Base-by-base conservation (phyloP, 129 eudicot species). In the Logfia minima region DNA sequence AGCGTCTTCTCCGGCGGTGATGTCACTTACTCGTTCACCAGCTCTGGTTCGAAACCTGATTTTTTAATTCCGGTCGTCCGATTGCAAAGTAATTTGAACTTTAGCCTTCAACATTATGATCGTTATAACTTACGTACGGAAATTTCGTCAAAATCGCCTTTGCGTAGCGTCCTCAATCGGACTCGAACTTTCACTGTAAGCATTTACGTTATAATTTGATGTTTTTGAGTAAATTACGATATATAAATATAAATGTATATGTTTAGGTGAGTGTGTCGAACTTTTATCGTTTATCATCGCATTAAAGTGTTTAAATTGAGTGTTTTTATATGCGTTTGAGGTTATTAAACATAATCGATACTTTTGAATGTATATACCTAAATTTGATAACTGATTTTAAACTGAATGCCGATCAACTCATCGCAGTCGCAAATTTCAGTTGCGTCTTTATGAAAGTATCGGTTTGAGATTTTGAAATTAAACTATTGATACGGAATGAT, bases 101-200 rank as follows among this genome's bases (percentile, higher is more conserved):
- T 55, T 4, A 76, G 66, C 52, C 58, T 23, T 64, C 74, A 51
- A 23, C 61, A 16, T 66, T 52, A 75, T 5, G 75, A 70, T 22
- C 66, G 56, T 53, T 5, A 66, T 29, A 31, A 77, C 8, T 58
- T 68, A 39, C 82, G 74, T 23, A 60, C 75, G 41, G 84, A 45
- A 26, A 3, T 22, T 52, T 14, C 75, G 5, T 83, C 87, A 3
- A 58, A 71, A 55, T 81, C 77, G 17, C 75, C 84, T 8, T 48
- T 26, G 61, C 65, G 41, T 28, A 35, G 63, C 0, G 24, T 43
- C 11, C 63, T 59, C 78, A 59, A 43, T 34, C 77, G 53, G 14
- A 79, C 63, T 69, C 81, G 74, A 60, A 63, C 75, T 19, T 62
- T 83, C 59, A 71, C 41, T 3, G 89, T 86, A 62, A 79, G 83